These are phyloP conservation scores for Nakazawaea wickerhamii DNA, from an alignment of 805 yeast genomes.

Conservation along the genomic window DNA sequence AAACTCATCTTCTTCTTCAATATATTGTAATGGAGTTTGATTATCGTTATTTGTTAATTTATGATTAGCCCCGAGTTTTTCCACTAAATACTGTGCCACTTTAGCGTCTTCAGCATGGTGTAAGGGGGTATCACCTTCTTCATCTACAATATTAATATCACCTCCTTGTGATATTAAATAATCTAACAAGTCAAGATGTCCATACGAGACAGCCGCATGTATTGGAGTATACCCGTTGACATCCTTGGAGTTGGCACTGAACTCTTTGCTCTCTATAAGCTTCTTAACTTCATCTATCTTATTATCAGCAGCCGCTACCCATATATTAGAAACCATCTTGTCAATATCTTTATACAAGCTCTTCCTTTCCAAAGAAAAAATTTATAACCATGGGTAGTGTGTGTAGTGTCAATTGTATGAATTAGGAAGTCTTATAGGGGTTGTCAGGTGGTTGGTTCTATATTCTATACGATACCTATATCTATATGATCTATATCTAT, in stretches of 20 bases:
- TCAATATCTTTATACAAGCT: too few species aligned
- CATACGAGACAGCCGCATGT: slow-evolving; percentile 96
- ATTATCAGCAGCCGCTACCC: slow-evolving; percentile 95
- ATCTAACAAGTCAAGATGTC: slow-evolving; percentile 62
- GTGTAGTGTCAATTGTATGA: too few species aligned
- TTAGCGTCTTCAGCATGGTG: slow-evolving; percentile 78
- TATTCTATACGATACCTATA: too few species aligned
- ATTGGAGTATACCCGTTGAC: slow-evolving; percentile 94
- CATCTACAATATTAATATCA: slow-evolving; percentile 74
- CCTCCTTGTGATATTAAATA: slow-evolving; percentile 60
- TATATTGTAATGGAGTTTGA: slow-evolving; percentile 63
- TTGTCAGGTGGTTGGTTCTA: too few species aligned
- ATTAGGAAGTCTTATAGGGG: too few species aligned
- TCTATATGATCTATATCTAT: too few species aligned
- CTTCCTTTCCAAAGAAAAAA: neutral
- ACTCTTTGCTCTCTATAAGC: slow-evolving; percentile 43
- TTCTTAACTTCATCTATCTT: slow-evolving; percentile 52
- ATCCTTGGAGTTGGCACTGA: slow-evolving; percentile 71
- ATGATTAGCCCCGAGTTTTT: slow-evolving; percentile 62
- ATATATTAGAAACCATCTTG: slow-evolving; percentile 51
- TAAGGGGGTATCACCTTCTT: slow-evolving; percentile 92
- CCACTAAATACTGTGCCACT: slow-evolving; percentile 63
- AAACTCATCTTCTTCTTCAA: slow-evolving; percentile 80
- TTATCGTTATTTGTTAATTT: slow-evolving; percentile 65
- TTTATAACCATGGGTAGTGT: too few species aligned